Evolutionary conservation across 2,329 filamentous ascomycete genomes (phyloP).

Genomic region (Colletotrichum noveboracense): DNA sequence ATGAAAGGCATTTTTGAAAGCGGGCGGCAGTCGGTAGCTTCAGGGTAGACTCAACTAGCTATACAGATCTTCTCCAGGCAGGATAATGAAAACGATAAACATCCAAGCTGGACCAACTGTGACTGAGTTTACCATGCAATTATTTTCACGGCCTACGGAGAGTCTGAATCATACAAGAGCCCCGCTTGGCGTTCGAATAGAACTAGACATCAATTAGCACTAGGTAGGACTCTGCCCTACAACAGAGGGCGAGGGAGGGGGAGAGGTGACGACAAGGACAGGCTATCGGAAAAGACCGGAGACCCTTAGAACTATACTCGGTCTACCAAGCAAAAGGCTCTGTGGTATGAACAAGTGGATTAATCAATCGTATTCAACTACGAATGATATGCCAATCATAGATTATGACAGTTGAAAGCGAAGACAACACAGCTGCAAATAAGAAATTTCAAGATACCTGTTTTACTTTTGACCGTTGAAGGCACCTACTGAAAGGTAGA

Average conservation of each 20-base stretch:
- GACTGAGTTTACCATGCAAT: background rate
- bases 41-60: background rate
- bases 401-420: background rate
- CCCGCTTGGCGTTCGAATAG: background rate
- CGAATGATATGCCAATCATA: background rate
- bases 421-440: background rate
- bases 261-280: no score
- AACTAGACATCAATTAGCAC: background rate
- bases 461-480: background rate
- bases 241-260: background rate
- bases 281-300: background rate
- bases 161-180: background rate
- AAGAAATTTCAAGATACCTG: background rate
- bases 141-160: background rate
- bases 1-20: slow-evolving; percentile 57
- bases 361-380: background rate
- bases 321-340: background rate
- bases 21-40: background rate
- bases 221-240: background rate
- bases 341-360: background rate
- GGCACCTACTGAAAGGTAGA: background rate
- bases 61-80: background rate
- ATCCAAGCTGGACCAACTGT: fast-evolving
- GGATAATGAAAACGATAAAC: background rate
- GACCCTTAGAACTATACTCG: background rate